Percentiles rank a stretch among this genome's conserved stretches.
phyloP scores from a whole-genome alignment of 805 yeast species.

The Wickerhamomyces alni region DNA sequence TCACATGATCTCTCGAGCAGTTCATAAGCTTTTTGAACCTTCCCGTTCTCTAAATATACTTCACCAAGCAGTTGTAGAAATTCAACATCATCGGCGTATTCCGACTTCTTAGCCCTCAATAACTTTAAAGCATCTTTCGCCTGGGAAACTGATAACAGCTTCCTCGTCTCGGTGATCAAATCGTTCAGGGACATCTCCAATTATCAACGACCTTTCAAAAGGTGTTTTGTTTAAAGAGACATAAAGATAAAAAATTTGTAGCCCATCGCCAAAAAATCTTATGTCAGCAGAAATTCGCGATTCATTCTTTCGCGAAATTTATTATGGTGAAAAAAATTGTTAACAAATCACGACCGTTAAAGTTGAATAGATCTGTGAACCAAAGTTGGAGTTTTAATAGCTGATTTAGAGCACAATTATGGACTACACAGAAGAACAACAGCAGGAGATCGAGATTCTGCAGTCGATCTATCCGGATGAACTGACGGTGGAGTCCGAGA shows the following conservation, averaged over 20 bases:
- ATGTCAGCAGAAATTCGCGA: too few relatives aligned
- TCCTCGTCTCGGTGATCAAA: conserved; percentile 10
- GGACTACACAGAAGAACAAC: conserved; percentile 81
- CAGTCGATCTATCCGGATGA: conserved; percentile 95
- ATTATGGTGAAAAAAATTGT: too few relatives aligned
- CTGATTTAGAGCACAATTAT: conserved; percentile 26
- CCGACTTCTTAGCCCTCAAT: conserved; percentile 25
- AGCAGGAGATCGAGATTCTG: conserved; percentile 84
- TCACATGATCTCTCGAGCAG: conserved; percentile 55
- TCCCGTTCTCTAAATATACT: conserved; percentile 70
- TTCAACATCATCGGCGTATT: conserved; percentile 36
- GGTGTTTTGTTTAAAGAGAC: too few relatives aligned
- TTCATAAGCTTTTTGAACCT: conserved; percentile 71
- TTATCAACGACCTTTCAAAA: neutral
- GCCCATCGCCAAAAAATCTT: too few relatives aligned
- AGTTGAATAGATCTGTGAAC: too few relatives aligned
- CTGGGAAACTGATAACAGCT: conserved; percentile 2
- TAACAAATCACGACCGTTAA: too few relatives aligned
- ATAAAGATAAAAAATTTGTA: too few relatives aligned
- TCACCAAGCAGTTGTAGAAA: conserved; percentile 64
- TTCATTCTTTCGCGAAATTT: too few relatives aligned
- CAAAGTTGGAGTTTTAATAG: neutral
- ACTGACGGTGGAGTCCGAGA: conserved; percentile 31
- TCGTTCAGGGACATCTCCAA: conserved; percentile 1
- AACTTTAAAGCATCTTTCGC: conserved; percentile 28